These are phyloP conservation scores for Bacidia gigantensis DNA, from an alignment of 495 filamentous ascomycete genomes.

Conservation along the genomic window DNA sequence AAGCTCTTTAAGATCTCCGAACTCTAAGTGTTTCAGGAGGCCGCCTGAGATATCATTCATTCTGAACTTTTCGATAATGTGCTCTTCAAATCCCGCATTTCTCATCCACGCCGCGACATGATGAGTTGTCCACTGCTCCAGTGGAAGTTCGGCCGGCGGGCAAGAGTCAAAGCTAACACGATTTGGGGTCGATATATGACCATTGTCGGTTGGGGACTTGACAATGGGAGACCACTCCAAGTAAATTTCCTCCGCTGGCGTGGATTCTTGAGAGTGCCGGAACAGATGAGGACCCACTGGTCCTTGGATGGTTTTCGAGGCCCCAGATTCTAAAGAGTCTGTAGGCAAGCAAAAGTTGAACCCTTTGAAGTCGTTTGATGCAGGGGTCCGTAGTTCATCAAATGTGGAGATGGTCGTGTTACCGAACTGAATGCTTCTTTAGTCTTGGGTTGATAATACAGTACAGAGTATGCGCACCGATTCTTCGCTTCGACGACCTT, in stretches of 20 bases:
- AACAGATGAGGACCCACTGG: conserved; percentile 86
- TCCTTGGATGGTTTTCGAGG: conserved; percentile 53
- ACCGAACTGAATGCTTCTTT: conserved; percentile 23
- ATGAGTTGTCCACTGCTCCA: conserved; percentile 51
- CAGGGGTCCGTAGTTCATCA: conserved; percentile 60
- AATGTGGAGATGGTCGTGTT: conserved; percentile 63
- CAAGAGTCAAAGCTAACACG: conserved; percentile 23
- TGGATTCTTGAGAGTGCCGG: conserved; percentile 38
- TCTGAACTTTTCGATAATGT: conserved; percentile 68
- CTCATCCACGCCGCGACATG: conserved; percentile 77
- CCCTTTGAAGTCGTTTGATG: conserved; percentile 30
- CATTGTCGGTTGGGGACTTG: conserved; percentile 8
- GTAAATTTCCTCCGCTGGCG: conserved; percentile 42
- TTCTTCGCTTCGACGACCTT: conserved; percentile 49
- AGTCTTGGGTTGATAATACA: not conserved
- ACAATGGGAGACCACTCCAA: conserved; percentile 49
- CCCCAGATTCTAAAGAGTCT: conserved; percentile 24
- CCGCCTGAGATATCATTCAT: conserved; percentile 81
- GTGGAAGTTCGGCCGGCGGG: conserved; percentile 24
- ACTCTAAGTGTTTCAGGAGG: conserved; percentile 71
- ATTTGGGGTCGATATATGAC: conserved; percentile 10
- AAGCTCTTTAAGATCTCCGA: conserved; percentile 88
- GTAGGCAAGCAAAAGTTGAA: conserved; percentile 34
- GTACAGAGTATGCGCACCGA: conserved; percentile 37
- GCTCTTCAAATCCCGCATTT: conserved; percentile 52